Evolutionary conservation across 2,329 filamentous ascomycete species (phyloP), one percentile per base, ranked within the genome.

Genomic region (Colletotrichum tofieldiae): DNA sequence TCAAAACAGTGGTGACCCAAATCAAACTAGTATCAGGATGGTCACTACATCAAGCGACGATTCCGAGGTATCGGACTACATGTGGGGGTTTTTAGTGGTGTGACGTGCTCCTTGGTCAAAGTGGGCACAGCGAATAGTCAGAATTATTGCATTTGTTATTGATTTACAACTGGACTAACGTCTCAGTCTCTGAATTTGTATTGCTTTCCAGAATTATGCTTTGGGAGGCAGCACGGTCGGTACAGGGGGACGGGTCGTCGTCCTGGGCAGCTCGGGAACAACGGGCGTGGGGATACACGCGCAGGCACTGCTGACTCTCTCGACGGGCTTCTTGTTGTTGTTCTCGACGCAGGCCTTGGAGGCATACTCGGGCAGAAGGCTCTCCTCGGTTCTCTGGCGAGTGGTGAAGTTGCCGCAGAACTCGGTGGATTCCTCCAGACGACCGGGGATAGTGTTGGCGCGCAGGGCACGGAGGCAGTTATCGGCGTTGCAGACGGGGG

Each of bases 231-330:
- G 71, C 3, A 75, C 75, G 8, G 76, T 77, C 4, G 75, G 75
- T 4, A 75, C 73, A 5, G 75, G 76, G 11, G 73, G 72, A 39
- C 75, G 73, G 23, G 73, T 75, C 41, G 75, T 77, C 23, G 76
- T 77, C 66, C 75, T 75, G 3, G 76, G 76, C 43, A 77, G 67
- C 49, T 77, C 75, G 12, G 76, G 76, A 37, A 77, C 76, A 12
- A 68, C 65, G n/a, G 75, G 66, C n/a, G 68, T 73, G 5, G 75
- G 75, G 12, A 76, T 62, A 41, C 75, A 76, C 16, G 73, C 67
- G 47, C 75, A 76, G 7, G 75, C 75, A 7, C 73, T 75, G 74
- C 75, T 76, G 35, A 76, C 75, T 8, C 73, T 64, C 23, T 65
- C 68, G 9, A 76, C 65, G 39, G 67, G 55, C 29, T 74, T 55